Evolutionary conservation across 257 asterid genomes (phyloP).

Genomic region (Osmanthus fragrans): DNA sequence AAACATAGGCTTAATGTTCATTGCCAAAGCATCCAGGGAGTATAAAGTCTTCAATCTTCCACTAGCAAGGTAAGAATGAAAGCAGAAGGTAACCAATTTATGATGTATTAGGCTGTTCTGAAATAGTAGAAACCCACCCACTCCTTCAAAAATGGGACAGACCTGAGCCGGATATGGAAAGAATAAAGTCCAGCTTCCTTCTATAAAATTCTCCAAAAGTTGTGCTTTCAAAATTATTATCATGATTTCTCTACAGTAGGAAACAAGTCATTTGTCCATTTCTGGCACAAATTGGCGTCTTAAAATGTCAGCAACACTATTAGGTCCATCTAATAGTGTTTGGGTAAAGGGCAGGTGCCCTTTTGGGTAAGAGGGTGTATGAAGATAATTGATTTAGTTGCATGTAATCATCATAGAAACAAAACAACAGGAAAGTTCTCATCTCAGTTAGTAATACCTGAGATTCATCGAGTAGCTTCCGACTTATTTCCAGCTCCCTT

Average conservation of each 20-base stretch:
- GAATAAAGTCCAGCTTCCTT: background rate
- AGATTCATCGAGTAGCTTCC: constrained; percentile 88
- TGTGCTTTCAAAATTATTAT: background rate
- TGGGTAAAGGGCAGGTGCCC: background rate
- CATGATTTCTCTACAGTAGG: background rate
- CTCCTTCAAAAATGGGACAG: background rate
- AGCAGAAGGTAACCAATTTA: background rate
- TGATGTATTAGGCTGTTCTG: background rate
- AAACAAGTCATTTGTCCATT: background rate
- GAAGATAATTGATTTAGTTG: background rate
- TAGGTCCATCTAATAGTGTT: background rate
- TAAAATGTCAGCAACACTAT: background rate
- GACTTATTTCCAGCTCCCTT: constrained; percentile 71
- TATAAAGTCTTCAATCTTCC: background rate
- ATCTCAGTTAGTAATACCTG: constrained; percentile 60
- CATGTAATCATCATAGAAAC: background rate
- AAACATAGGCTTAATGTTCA: background rate
- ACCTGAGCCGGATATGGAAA: background rate
- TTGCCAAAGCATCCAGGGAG: constrained; percentile 1
- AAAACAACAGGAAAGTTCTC: background rate
- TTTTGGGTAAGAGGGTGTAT: background rate
- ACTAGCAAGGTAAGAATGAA: background rate
- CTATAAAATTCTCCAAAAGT: background rate
- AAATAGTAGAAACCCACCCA: background rate
- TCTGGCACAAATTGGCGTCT: background rate